Base-by-base conservation (phyloP, 2,329 filamentous ascomycete genomes). In the Fusarium equiseti region DNA sequence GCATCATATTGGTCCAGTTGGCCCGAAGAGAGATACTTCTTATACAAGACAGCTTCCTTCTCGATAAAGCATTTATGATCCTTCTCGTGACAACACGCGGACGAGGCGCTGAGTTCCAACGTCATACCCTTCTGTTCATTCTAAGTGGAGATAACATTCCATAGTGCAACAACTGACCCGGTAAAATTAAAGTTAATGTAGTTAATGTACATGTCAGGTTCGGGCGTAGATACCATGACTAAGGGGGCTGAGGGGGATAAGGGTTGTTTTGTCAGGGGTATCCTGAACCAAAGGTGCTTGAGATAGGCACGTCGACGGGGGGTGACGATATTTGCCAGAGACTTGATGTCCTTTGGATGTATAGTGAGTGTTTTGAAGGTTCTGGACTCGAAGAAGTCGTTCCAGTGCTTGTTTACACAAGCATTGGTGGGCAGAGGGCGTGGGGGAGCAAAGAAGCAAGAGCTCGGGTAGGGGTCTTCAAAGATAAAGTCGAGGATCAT, bases 271-370 rank as follows among this genome's bases (percentile, higher is more conserved):
- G 20, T 48, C 1, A 59, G 49, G 5, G 24, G 2, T 15, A 68
- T 44, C 2, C 53, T 18, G 5, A 59, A 22, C 58, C 67, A 70
- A 5, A 71, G 29, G 6, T 68, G 67, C n/a, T 60, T 51, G 29
- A 71, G 27, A 3, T 51, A 10, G 0, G 3, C 1, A 11, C 59
- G 53, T 15, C 53, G 57, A 3, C 8, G 18, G 5, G 6, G 9
- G n/a, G 13, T 40, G 8, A 65, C 12, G 16, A 45, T 26, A 4
- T 1, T 18, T 1, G 40, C 29, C 5, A 69, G 32, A 2, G 44
- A 4, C 3, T 9, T 1, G 4, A 66, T 29, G 15, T 66, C 66
- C 11, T 26, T 2, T 31, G 65, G 60, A 6, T 18, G 18, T 18
- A 70, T 32, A 8, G n/a, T 24, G 4, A 70, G 11, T 6, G 22